Conservation (phyloP, 164 flowering plant species). For the Houttuynia cordata region DNA sequence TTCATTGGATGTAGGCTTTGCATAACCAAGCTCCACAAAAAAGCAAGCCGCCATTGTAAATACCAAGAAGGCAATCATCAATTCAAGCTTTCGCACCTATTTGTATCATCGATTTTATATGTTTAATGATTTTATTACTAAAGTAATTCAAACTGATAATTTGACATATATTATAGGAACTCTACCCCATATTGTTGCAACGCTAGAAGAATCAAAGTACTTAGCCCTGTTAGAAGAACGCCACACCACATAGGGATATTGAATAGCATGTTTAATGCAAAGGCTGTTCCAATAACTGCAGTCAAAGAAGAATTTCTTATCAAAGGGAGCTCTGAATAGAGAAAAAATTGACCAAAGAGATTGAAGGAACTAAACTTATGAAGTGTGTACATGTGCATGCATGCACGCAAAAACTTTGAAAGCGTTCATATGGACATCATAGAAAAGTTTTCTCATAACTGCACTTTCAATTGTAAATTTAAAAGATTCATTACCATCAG, state of each 20-base stretch:
- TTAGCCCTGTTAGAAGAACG: constrained; percentile 87
- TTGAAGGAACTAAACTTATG: neutral
- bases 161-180: neutral
- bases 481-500: too few species aligned
- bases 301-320: neutral
- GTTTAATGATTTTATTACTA: neutral
- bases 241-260: constrained; percentile 75
- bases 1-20: constrained; percentile 60
- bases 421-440: too few species aligned
- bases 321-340: neutral
- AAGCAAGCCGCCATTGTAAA: constrained; percentile 82
- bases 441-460: too few species aligned
- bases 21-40: constrained; percentile 71
- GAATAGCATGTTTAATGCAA: constrained; percentile 95
- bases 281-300: constrained; percentile 86
- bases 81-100: constrained; percentile 90
- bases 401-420: neutral
- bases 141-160: neutral
- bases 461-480: too few species aligned
- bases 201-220: constrained; percentile 74
- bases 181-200: constrained; percentile 94
- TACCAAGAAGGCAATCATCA: constrained; percentile 77
- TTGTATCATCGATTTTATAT: neutral
- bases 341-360: neutral
- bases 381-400: neutral